Conservation (phyloP, 192 early-diverging fungal species). For the Gamsiella multidivaricata region DNA sequence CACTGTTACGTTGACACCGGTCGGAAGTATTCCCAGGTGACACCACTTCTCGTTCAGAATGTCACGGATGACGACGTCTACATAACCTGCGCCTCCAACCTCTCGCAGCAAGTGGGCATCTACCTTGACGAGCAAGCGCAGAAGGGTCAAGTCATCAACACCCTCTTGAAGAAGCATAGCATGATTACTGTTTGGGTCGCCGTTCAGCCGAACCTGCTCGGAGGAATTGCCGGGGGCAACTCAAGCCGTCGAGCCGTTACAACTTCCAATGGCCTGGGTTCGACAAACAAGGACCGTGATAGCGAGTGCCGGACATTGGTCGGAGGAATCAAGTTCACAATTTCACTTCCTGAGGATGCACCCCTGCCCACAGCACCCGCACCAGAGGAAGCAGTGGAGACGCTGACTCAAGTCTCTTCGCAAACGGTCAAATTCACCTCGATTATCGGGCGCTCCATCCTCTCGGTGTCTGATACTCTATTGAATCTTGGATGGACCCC, state of each 20-base stretch:
- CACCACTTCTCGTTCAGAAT: conserved; percentile 77
- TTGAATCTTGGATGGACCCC: conserved; percentile 76
- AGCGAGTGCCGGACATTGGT: conserved; percentile 75
- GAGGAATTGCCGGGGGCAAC: conserved; percentile 48
- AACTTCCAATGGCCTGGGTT: background rate
- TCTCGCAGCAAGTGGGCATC: conserved; percentile 82
- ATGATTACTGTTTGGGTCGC: conserved; percentile 79
- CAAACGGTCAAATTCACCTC: conserved; percentile 86
- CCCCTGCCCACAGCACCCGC: background rate
- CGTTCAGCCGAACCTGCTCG: conserved; percentile 74
- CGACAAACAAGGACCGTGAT: conserved; percentile 30
- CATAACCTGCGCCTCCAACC: conserved; percentile 81
- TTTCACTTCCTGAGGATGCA: conserved; percentile 62
- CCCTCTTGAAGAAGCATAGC: conserved; percentile 61
- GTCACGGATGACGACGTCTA: conserved; percentile 72
- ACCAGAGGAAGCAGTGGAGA: conserved; percentile 14
- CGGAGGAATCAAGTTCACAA: conserved; percentile 83
- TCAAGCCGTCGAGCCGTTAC: conserved; percentile 16
- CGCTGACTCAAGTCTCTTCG: conserved; percentile 63
- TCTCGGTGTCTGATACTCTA: conserved; percentile 70
- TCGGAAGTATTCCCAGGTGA: conserved; percentile 78
- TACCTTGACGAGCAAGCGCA: conserved; percentile 71
- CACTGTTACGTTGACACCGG: conserved; percentile 84
- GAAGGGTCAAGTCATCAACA: conserved; percentile 63
- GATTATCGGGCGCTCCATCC: conserved; percentile 81